A percentile compares a stretch with the other conserved stretches of the same genome.
phyloP scores from a whole-genome alignment of 306 rosid genomes.

The Fragaria nilgerrensis region DNA sequence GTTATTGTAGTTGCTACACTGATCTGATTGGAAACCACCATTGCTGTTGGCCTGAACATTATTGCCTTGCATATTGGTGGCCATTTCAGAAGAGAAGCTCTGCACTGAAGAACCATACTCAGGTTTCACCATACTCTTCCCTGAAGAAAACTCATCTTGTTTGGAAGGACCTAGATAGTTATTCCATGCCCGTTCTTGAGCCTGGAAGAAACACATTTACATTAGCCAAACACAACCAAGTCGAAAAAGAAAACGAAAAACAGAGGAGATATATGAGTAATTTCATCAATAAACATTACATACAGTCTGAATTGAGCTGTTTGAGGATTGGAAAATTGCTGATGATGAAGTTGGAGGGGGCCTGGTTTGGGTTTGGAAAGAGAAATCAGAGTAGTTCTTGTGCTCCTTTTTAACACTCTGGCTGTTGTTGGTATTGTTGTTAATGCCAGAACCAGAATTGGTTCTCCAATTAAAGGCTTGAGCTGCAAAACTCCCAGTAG shows the following conservation, averaged over 20 bases:
- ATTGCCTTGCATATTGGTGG: conserved; percentile 31
- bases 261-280: not conserved
- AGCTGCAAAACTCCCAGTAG: conserved; percentile 67
- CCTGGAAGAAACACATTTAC: conserved; percentile 9
- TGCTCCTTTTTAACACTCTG: conserved; percentile 52
- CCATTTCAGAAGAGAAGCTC: conserved; percentile 47
- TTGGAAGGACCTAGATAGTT: conserved; percentile 45
- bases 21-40: conserved; percentile 39
- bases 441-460: conserved; percentile 23
- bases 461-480: conserved; percentile 57
- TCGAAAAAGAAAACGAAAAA: not conserved
- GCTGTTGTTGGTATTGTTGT: conserved; percentile 32
- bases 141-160: conserved; percentile 43
- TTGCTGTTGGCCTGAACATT: conserved; percentile 21
- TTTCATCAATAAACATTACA: conserved; percentile 17
- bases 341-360: conserved; percentile 49
- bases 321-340: conserved; percentile 50
- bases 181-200: conserved; percentile 52
- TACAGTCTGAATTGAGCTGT: conserved; percentile 40
- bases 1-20: conserved; percentile 34
- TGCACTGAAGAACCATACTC: conserved; percentile 46
- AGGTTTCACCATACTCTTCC: conserved; percentile 43
- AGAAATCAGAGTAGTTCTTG: conserved; percentile 51
- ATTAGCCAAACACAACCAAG: not conserved
- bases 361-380: conserved; percentile 56